Evolutionary conservation across 768 basidiomycete species (phyloP).

Genomic region (Hericium coralloides): DNA sequence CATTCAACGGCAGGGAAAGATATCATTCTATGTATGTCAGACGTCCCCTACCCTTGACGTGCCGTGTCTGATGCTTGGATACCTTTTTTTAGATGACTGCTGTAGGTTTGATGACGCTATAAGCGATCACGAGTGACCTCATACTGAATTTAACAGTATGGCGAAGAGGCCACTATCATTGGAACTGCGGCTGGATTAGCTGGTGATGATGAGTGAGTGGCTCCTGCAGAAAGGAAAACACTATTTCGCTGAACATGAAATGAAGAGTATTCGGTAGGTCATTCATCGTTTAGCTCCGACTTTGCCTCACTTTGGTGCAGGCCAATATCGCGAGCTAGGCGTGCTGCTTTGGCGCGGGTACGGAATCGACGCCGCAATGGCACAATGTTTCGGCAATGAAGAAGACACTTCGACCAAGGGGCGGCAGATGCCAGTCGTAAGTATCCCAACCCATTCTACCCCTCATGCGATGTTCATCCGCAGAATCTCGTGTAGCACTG

Average conservation of each 20-base stretch:
- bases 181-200: slow-evolving; percentile 85
- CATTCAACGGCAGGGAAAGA: slow-evolving; percentile 89
- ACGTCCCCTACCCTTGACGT: slow-evolving; percentile 19
- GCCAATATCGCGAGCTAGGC: slow-evolving; percentile 91
- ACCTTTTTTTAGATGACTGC: slow-evolving; percentile 58
- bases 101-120: slow-evolving; percentile 35
- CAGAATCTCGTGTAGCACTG: slow-evolving; percentile 50
- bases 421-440: slow-evolving; percentile 88
- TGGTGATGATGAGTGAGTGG: slow-evolving; percentile 71
- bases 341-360: slow-evolving; percentile 87
- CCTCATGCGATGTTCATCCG: neutral
- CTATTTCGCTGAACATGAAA: too few species aligned
- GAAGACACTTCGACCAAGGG: slow-evolving; percentile 79
- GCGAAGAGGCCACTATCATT: slow-evolving; percentile 86
- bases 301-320: slow-evolving; percentile 24
- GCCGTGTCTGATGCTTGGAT: neutral
- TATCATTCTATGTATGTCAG: slow-evolving; percentile 67
- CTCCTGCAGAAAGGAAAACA: too few species aligned
- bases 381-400: slow-evolving; percentile 83
- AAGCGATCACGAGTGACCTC: neutral
- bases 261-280: too few species aligned
- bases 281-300: too few species aligned
- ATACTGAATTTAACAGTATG: slow-evolving; percentile 40
- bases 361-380: slow-evolving; percentile 72
- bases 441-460: slow-evolving; percentile 11